phyloP scores from a whole-genome alignment of 768 basidiomycete genomes.

The Rhodosporidiobolus sp. region DNA sequence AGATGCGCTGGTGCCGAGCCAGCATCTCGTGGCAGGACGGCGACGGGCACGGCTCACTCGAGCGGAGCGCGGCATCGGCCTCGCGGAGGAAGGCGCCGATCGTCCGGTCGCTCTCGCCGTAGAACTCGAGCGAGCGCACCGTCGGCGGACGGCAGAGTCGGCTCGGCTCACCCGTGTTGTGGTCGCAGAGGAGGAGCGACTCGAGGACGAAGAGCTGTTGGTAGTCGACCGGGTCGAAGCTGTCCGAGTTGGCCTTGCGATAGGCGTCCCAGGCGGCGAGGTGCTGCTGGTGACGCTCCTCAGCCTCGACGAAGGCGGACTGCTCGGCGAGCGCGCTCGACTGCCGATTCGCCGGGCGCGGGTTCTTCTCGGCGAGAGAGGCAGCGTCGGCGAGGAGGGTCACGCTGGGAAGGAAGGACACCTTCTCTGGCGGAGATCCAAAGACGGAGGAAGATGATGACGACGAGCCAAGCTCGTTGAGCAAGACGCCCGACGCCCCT shows the following conservation, averaged over 20 bases:
- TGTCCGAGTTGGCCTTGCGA: slow-evolving; percentile 45
- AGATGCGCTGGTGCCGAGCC: slow-evolving; percentile 81
- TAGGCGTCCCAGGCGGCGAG: slow-evolving; percentile 37
- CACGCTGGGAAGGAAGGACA: neutral
- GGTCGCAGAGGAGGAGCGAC: slow-evolving; percentile 65
- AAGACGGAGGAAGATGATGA: neutral
- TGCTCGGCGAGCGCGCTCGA: slow-evolving; percentile 25
- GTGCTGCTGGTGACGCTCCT: slow-evolving; percentile 38
- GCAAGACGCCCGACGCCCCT: slow-evolving; percentile 13
- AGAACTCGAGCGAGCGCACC: slow-evolving; percentile 75
- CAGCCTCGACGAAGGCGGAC: slow-evolving; percentile 30
- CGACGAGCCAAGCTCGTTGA: neutral
- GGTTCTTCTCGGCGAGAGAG: neutral
- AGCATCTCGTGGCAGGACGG: slow-evolving; percentile 80
- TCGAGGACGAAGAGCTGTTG: slow-evolving; percentile 80
- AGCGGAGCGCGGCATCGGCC: slow-evolving; percentile 52
- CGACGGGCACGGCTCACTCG: slow-evolving; percentile 60
- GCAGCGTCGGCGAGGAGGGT: slow-evolving; percentile 22
- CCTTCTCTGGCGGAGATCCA: neutral
- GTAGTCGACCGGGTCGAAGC: slow-evolving; percentile 87
- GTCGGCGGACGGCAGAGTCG: slow-evolving; percentile 56
- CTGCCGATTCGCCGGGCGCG: slow-evolving; percentile 27
- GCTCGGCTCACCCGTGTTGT: slow-evolving; percentile 55
- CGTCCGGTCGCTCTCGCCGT: slow-evolving; percentile 69
- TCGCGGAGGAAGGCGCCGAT: slow-evolving; percentile 84